Evolutionary conservation across 2,329 filamentous ascomycete genomes (phyloP).

Genomic region (Chaetothyriales sp.): DNA sequence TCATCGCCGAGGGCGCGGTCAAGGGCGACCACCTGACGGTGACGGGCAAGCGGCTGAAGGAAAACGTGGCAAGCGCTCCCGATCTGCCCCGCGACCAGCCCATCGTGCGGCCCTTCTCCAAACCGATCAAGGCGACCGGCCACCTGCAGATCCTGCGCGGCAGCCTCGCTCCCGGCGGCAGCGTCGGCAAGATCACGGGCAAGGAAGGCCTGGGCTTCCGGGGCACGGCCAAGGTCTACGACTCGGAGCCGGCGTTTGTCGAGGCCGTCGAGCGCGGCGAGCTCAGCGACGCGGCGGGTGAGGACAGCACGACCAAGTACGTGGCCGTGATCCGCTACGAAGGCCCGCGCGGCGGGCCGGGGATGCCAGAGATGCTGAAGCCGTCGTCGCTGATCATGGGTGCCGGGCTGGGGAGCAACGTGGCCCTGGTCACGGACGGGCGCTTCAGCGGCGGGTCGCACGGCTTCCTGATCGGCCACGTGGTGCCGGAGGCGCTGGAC

Average conservation of each 20-base stretch:
- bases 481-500: conserved; percentile 74
- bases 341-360: conserved; percentile 58
- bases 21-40: conserved; percentile 48
- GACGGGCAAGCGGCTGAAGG: conserved; percentile 44
- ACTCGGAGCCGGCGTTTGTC: conserved; percentile 57
- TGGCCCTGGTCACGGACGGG: conserved; percentile 60
- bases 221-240: conserved; percentile 57
- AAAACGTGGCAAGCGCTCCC: conserved; percentile 45
- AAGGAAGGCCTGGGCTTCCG: conserved; percentile 57
- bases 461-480: conserved; percentile 77
- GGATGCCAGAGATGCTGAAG: conserved; percentile 66
- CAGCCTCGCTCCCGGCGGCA: conserved; percentile 54
- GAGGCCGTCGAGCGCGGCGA: conserved; percentile 58
- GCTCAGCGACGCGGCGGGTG: conserved; percentile 1
- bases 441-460: conserved; percentile 71
- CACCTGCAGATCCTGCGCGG: conserved; percentile 63
- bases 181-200: conserved; percentile 63
- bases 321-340: conserved; percentile 65
- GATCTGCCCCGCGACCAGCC: conserved; percentile 56
- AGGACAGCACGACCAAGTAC: conserved; percentile 36
- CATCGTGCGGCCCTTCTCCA: conserved; percentile 52
- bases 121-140: conserved; percentile 58
- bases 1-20: conserved; percentile 45
- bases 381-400: conserved; percentile 62
- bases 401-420: conserved; percentile 54